Conservation (phyloP, 768 basidiomycete genomes). For the Boletus eberwhitei region DNA sequence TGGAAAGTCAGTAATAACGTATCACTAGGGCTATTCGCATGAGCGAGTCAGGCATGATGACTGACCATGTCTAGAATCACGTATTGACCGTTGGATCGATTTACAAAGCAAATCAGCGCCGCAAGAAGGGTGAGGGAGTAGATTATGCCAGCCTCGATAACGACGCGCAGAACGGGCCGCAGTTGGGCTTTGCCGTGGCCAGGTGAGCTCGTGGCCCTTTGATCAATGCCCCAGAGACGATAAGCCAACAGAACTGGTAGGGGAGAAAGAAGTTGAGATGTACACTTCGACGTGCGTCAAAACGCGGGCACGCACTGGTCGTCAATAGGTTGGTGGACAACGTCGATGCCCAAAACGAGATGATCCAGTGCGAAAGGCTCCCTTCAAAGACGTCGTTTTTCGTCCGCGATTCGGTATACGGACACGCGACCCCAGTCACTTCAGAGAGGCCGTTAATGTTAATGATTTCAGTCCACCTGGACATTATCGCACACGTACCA, state of each 20-base stretch:
- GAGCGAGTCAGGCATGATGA: not conserved
- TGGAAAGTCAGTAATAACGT: not conserved
- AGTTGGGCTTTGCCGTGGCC: not conserved
- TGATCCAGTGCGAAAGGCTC: not conserved
- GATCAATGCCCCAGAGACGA: not conserved
- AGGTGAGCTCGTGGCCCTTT: too few relatives aligned
- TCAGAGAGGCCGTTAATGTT: not conserved
- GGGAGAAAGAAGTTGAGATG: too few relatives aligned
- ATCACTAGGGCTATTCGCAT: not conserved
- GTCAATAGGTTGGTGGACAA: not conserved
- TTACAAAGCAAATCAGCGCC: not conserved
- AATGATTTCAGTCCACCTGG: not conserved
- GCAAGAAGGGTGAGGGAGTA: not conserved
- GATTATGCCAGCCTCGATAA: conserved; percentile 6
- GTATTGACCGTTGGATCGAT: conserved; percentile 2
- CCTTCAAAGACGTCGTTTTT: not conserved
- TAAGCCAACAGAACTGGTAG: not conserved
- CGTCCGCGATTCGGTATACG: not conserved
- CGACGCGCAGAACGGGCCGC: not conserved
- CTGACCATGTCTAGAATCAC: conserved; percentile 8
- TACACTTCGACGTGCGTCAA: too few relatives aligned
- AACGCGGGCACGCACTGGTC: not conserved
- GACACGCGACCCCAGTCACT: not conserved
- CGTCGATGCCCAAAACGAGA: not conserved
- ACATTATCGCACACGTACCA: not conserved